Evolutionary conservation across 1,139 yeast species (phyloP).

Genomic region (Kodamaea fungicola): DNA sequence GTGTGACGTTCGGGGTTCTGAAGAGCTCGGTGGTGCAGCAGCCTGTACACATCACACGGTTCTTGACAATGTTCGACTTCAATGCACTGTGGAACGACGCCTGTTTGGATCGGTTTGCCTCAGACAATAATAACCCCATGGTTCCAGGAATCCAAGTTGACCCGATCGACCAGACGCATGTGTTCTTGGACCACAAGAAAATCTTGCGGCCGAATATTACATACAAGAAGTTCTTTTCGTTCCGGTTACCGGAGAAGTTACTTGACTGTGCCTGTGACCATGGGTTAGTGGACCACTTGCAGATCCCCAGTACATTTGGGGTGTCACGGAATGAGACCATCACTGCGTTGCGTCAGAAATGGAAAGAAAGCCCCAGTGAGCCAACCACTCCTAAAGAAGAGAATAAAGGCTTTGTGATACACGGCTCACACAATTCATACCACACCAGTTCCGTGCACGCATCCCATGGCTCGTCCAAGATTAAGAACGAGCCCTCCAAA

Average conservation of each 20-base stretch:
- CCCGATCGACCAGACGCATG: slow-evolving; percentile 29
- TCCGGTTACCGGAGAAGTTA: slow-evolving; percentile 35
- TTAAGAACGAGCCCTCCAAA: background rate
- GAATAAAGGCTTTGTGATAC: slow-evolving; percentile 1
- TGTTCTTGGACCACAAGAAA: slow-evolving; percentile 25
- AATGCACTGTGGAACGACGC: slow-evolving; percentile 44
- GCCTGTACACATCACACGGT: slow-evolving; percentile 18
- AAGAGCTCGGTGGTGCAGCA: slow-evolving; percentile 16
- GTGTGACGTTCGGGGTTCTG: slow-evolving; percentile 22
- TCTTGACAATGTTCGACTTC: slow-evolving; percentile 40
- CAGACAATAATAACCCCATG: slow-evolving; percentile 29
- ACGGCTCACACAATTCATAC: background rate
- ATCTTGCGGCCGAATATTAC: slow-evolving; percentile 30
- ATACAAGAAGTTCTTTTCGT: slow-evolving; percentile 41
- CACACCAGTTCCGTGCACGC: background rate
- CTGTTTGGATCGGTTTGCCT: slow-evolving; percentile 25
- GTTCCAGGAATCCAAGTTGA: slow-evolving; percentile 20
- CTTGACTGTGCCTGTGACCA: slow-evolving; percentile 38
- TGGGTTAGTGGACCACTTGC: slow-evolving; percentile 33
- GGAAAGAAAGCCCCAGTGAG: slow-evolving; percentile 14
- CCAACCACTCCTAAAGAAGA: slow-evolving; percentile 8
- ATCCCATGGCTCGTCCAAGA: background rate
- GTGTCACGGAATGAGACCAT: slow-evolving; percentile 26
- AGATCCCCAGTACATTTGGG: slow-evolving; percentile 37
- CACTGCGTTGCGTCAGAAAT: slow-evolving; percentile 25